These are phyloP conservation scores for Lichtheimia hyalospora DNA, from an alignment of 371 early-diverging fungal species.

Conservation along the genomic window DNA sequence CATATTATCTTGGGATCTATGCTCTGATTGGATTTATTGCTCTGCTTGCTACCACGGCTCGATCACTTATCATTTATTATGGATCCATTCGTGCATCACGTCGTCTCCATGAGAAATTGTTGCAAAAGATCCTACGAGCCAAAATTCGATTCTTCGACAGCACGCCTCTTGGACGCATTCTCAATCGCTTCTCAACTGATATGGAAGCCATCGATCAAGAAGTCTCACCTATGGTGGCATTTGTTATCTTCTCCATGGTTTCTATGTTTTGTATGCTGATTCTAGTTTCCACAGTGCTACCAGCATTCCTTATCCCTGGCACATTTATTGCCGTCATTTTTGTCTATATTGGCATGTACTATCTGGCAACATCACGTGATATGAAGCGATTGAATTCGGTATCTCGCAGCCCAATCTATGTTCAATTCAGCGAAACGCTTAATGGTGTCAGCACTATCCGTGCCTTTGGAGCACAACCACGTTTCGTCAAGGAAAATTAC, in stretches of 20 bases:
- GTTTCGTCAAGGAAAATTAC: conserved; percentile 62
- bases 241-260: conserved; percentile 46
- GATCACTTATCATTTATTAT: conserved; percentile 39
- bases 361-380: conserved; percentile 77
- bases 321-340: conserved; percentile 50
- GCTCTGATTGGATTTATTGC: conserved; percentile 51
- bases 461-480: conserved; percentile 66
- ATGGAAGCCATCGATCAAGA: conserved; percentile 70
- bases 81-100: conserved; percentile 52
- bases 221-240: conserved; percentile 48
- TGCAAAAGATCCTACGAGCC: conserved; percentile 69
- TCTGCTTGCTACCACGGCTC: conserved; percentile 33
- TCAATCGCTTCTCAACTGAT: conserved; percentile 85
- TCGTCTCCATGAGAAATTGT: conserved; percentile 57
- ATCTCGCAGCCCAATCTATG: conserved; percentile 77
- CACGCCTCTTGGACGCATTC: conserved; percentile 83
- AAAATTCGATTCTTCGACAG: conserved; percentile 85
- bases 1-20: conserved; percentile 58
- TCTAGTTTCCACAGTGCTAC: conserved; percentile 47
- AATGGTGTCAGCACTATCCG: conserved; percentile 80
- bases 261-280: conserved; percentile 47
- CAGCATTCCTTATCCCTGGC: conserved; percentile 55
- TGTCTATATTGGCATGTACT: conserved; percentile 57
- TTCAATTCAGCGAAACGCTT: conserved; percentile 75
- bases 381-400: conserved; percentile 88